Evolutionary conservation across 1,284 basidiomycete genomes (phyloP).

Genomic region (Cerioporus squamosus): DNA sequence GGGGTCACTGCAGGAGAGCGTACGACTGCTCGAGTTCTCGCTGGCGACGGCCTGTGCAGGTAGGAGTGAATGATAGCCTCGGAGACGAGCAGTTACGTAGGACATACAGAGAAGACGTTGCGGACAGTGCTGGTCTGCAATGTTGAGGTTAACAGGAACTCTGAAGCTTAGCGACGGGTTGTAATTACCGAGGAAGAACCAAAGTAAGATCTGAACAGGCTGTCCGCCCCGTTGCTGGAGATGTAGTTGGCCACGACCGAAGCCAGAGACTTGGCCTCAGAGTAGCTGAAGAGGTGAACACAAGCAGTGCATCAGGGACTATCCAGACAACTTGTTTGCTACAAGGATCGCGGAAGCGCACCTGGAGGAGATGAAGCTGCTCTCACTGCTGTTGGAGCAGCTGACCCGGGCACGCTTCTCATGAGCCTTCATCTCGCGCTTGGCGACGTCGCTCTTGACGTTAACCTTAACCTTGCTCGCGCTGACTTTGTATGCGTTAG

Average conservation of each 20-base stretch:
- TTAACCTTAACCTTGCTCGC: constrained; percentile 18
- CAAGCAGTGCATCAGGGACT: too few relatives aligned
- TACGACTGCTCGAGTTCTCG: constrained; percentile 30
- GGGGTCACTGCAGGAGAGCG: constrained; percentile 28
- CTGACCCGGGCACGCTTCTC: constrained; percentile 27
- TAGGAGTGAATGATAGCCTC: too few relatives aligned
- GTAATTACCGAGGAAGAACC: constrained; percentile 21
- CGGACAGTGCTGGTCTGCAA: constrained; percentile 19
- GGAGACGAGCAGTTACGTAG: too few relatives aligned
- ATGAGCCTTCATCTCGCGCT: constrained; percentile 19
- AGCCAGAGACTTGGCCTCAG: constrained; percentile 30
- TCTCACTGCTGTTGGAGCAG: constrained; percentile 24
- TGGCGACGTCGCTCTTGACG: constrained; percentile 26
- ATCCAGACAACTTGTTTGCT: too few relatives aligned
- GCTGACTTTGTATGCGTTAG: constrained; percentile 16
- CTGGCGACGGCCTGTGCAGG: constrained; percentile 21
- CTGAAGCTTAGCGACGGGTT: neutral
- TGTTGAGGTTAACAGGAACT: neutral
- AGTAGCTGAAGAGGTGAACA: constrained; percentile 7
- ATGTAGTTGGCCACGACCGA: constrained; percentile 27
- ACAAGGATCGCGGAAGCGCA: neutral
- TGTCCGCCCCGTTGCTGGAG: constrained; percentile 23
- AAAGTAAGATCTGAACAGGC: constrained; percentile 30
- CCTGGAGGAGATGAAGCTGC: constrained; percentile 29
- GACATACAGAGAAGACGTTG: constrained; percentile 17